Conservation (phyloP, 108 stramenopile species). For the Schizochytrium sp. region DNA sequence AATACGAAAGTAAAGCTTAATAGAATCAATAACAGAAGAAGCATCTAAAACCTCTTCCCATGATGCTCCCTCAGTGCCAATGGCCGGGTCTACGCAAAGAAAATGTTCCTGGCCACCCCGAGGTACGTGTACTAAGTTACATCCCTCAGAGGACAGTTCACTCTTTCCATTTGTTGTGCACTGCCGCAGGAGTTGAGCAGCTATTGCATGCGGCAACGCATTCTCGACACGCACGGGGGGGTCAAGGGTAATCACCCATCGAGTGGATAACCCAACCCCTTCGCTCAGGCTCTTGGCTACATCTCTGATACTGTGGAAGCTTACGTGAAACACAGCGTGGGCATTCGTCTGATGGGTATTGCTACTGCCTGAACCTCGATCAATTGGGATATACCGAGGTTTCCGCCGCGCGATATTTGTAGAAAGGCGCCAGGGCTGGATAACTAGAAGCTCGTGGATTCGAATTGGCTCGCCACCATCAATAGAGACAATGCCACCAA, state of each 20-base stretch:
- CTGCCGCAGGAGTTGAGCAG: background rate
- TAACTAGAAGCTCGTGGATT: constrained; percentile 13
- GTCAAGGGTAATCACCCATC: constrained; percentile 29
- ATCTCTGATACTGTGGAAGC: constrained; percentile 36
- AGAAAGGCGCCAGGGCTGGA: constrained; percentile 10
- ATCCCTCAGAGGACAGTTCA: background rate
- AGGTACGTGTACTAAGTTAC: background rate
- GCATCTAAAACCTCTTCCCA: background rate
- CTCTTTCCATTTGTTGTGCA: background rate
- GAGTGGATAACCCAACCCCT: background rate
- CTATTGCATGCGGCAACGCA: background rate
- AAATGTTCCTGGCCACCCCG: constrained; percentile 38
- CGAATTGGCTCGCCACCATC: background rate
- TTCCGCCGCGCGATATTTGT: background rate
- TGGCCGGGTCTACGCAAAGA: constrained; percentile 23
- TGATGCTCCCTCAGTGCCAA: background rate
- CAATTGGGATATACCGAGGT: constrained; percentile 5
- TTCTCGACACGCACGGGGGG: constrained; percentile 43
- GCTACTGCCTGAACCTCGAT: background rate
- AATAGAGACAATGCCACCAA: background rate
- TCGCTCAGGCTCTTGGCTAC: constrained; percentile 28
- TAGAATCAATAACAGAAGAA: background rate
- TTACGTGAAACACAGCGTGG: background rate
- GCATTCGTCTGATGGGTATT: background rate
- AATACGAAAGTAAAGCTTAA: constrained; percentile 11